phyloP scores from a whole-genome alignment of 2,329 filamentous ascomycete species.

The Colletotrichum cuscutae region DNA sequence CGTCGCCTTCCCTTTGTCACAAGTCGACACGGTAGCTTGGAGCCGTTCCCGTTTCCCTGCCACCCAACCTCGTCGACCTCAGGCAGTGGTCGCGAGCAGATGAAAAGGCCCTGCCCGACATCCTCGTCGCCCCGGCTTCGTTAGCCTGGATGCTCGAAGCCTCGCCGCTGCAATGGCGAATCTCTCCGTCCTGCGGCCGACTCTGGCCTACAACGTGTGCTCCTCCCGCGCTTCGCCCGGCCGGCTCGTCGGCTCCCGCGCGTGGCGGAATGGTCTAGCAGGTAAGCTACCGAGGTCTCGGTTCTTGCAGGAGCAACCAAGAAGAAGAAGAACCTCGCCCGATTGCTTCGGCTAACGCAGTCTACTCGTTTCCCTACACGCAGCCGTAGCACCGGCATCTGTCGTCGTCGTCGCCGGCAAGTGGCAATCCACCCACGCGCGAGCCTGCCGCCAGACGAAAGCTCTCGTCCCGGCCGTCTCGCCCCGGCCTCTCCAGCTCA shows the following conservation, averaged over 20 bases:
- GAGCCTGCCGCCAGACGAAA: slow-evolving; percentile 40
- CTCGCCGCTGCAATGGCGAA: slow-evolving; percentile 26
- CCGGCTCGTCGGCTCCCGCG: slow-evolving; percentile 22
- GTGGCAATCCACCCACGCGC: slow-evolving; percentile 53
- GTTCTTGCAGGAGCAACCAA: too few species aligned
- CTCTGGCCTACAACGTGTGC: slow-evolving; percentile 25
- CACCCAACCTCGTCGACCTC: neutral
- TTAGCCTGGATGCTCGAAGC: slow-evolving; percentile 29
- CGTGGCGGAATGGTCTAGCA: slow-evolving; percentile 1
- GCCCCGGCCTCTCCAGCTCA: slow-evolving; percentile 47
- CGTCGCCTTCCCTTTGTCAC: neutral
- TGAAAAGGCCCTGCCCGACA: slow-evolving; percentile 16
- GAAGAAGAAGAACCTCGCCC: too few species aligned
- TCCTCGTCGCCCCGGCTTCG: slow-evolving; percentile 22
- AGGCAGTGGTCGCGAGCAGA: slow-evolving; percentile 25
- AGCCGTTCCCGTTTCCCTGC: neutral
- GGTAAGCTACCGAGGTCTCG: slow-evolving; percentile 14
- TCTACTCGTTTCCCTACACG: neutral
- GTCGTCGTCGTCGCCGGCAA: slow-evolving; percentile 31
- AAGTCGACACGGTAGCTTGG: neutral
- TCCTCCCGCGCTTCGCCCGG: slow-evolving; percentile 20
- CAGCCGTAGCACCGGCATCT: slow-evolving; percentile 12
- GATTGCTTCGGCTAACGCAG: slow-evolving; percentile 12
- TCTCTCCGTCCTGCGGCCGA: slow-evolving; percentile 30
- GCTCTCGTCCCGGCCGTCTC: slow-evolving; percentile 41